Evolutionary conservation across 2,329 filamentous ascomycete species (phyloP).

Genomic region (Apiospora rasikravindrae): DNA sequence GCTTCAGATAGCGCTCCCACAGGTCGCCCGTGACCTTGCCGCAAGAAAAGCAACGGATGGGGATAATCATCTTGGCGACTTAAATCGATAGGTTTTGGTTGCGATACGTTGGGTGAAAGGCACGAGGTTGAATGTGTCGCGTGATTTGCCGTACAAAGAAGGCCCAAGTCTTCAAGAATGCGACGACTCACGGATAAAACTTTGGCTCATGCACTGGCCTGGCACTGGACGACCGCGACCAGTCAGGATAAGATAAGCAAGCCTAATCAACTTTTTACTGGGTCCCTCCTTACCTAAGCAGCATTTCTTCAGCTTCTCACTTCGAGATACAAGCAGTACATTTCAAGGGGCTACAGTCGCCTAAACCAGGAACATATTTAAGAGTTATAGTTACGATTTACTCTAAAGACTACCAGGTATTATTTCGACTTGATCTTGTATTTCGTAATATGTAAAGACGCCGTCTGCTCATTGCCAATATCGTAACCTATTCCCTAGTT

Average conservation of each 20-base stretch:
- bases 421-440: not conserved
- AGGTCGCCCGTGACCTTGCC: conserved; percentile 98
- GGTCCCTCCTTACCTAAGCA: conserved; percentile 16
- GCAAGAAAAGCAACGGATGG: conserved; percentile 97
- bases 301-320: not conserved
- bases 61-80: conserved; percentile 85
- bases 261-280: not conserved
- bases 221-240: not conserved
- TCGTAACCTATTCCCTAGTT: not conserved
- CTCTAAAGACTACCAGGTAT: too few species aligned
- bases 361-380: too few species aligned
- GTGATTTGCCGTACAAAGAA: not conserved
- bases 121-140: conserved; percentile 4
- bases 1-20: conserved; percentile 92
- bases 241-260: conserved; percentile 13
- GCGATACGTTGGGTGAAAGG: not conserved
- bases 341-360: not conserved
- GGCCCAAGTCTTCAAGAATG: conserved; percentile 3
- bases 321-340: not conserved
- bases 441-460: too few species aligned
- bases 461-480: not conserved
- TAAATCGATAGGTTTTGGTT: not conserved
- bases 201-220: conserved; percentile 7
- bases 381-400: not conserved
- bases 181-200: conserved; percentile 3